These are phyloP conservation scores for Byssoonygena ceratinophila DNA, from an alignment of 2,329 filamentous ascomycete genomes.

Conservation along the genomic window DNA sequence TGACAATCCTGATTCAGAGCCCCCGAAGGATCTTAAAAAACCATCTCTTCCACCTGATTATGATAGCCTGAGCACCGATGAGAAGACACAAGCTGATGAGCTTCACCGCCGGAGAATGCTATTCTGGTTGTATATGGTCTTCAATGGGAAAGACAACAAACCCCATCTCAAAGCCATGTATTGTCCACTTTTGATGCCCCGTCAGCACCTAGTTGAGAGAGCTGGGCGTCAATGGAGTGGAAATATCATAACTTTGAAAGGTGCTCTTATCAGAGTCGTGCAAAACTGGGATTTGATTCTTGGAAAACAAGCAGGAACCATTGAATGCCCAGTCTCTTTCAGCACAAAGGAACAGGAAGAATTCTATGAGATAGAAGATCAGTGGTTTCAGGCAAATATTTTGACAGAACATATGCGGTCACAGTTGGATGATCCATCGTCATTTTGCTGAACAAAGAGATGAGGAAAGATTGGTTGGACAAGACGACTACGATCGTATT, in stretches of 20 bases:
- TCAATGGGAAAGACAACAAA: constrained; percentile 21
- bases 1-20: constrained; percentile 21
- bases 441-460: constrained; percentile 9
- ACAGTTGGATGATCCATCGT: constrained; percentile 14
- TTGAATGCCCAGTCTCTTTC: constrained; percentile 15
- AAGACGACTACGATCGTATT: constrained; percentile 6
- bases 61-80: neutral
- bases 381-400: constrained; percentile 19
- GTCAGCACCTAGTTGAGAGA: constrained; percentile 20
- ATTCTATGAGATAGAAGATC: constrained; percentile 17
- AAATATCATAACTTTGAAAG: constrained; percentile 19
- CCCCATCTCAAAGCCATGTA: constrained; percentile 18
- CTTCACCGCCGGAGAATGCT: constrained; percentile 17
- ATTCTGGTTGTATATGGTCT: constrained; percentile 21
- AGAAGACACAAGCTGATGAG: constrained; percentile 19
- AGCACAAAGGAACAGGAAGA: constrained; percentile 12
- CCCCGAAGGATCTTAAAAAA: constrained; percentile 6
- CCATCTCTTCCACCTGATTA: neutral
- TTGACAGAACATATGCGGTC: constrained; percentile 19
- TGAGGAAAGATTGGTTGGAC: constrained; percentile 10
- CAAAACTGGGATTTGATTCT: constrained; percentile 13
- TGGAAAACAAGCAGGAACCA: constrained; percentile 10
- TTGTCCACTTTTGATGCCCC: constrained; percentile 17
- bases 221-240: constrained; percentile 22
- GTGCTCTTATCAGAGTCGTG: constrained; percentile 18